A percentile compares a stretch with the other conserved stretches of the same genome.
Conservation (phyloP, 2,329 filamentous ascomycete genomes). For the Calonectria ilicicola region DNA sequence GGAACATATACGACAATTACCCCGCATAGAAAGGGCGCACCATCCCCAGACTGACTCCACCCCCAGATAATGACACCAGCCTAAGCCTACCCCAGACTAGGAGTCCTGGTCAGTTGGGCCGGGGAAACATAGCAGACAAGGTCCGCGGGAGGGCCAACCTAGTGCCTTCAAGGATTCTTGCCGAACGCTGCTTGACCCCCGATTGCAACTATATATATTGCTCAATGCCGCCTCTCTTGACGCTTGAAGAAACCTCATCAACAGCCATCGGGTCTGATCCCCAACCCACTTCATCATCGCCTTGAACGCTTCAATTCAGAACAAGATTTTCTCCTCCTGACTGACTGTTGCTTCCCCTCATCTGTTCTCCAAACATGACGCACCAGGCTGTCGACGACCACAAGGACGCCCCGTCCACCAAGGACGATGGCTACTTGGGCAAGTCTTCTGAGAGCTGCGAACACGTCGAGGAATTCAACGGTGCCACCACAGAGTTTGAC, state of each 20-base stretch:
- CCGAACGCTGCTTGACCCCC: not conserved
- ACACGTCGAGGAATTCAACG: constrained; percentile 19
- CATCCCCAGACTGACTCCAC: constrained; percentile 30
- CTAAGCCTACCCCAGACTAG: constrained; percentile 21
- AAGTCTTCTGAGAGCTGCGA: constrained; percentile 22
- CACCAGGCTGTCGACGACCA: constrained; percentile 8
- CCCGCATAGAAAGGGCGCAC: constrained; percentile 23
- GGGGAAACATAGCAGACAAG: not conserved
- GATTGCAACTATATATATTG: constrained; percentile 28
- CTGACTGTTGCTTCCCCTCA: not conserved
- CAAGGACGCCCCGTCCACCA: constrained; percentile 18
- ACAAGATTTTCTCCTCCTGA: not conserved
- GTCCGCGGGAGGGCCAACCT: constrained; percentile 10
- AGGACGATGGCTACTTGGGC: constrained; percentile 7
- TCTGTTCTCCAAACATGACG: constrained; percentile 10
- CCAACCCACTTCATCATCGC: not conserved
- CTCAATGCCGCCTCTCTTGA: not conserved
- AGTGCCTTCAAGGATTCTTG: constrained; percentile 15
- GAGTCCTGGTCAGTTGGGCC: not conserved
- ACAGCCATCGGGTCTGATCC: constrained; percentile 2
- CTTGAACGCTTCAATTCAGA: not conserved
- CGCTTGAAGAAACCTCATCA: not conserved
- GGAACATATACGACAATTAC: constrained; percentile 18
- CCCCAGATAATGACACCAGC: constrained; percentile 16
- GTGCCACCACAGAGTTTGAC: constrained; percentile 27